Base-by-base conservation (phyloP, 306 rosid species). In the Morella rubra region DNA sequence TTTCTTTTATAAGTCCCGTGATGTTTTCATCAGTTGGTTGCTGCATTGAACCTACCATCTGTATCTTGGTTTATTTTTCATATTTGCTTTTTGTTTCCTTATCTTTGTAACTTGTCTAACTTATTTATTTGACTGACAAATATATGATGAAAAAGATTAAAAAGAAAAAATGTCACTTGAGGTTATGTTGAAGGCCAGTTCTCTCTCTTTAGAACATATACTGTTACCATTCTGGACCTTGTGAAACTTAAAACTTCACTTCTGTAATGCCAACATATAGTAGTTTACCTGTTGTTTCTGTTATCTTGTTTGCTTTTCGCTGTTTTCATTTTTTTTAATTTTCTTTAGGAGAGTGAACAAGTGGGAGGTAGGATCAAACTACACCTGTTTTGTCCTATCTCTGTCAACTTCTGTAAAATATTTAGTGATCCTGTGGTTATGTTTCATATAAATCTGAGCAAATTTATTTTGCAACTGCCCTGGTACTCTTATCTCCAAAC, bases 391-490 rank as follows among this genome's bases (percentile, higher is more conserved):
- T 68, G 22, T 44, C 66, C 7, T 55, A n/a, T 76, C 50, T 51
- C 59, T 75, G 9, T 56, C 32, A 40, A 71, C 46, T 37, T 61
- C 10, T n/a, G 20, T 78, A 49, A 69, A 79, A n/a, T 49, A 41
- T 73, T 71, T 47, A 42, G 56, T 44, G 13, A 56, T 77, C 60
- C 24, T 58, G 40, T 37, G 3, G 52, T 67, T 42, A 37, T 27
- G 69, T 77, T 55, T 53, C 37, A 58, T 68, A 50, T 19, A 73
- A 50, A 47, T 72, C 27, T 60, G 73, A 58, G 70, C 0, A 11
- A 42, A 75, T 68, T 67, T 74, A 4, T 54, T 70, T 77, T 20
- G 74, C 27, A 65, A 44, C 24, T 85, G 49, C 59, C 65, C 19
- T 62, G 44, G 19, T 20, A 19, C 69, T 71, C 55, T 55, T 61